Percentiles rank a stretch among this genome's conserved stretches.
phyloP scores from a whole-genome alignment of 2,329 filamentous ascomycete species.

The Cladosporium sphaerospermum region DNA sequence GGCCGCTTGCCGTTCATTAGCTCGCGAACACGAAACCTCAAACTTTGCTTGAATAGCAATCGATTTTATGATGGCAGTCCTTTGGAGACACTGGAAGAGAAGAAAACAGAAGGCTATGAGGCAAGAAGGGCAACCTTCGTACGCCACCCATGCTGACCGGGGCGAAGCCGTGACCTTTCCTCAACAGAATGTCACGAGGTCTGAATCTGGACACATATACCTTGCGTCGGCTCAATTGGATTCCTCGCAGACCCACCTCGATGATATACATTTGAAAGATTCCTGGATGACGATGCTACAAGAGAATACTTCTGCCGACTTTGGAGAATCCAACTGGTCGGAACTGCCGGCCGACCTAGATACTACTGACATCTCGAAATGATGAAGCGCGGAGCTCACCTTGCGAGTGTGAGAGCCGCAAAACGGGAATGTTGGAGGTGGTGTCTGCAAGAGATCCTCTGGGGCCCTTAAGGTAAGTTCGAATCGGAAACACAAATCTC shows the following conservation, averaged over 20 bases:
- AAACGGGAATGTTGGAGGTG: no score
- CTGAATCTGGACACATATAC: not conserved
- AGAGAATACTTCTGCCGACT: not conserved
- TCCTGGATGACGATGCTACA: constrained; percentile 1
- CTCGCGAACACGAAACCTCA: not conserved
- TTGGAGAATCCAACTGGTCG: not conserved
- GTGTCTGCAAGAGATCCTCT: no score
- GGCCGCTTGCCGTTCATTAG: not conserved
- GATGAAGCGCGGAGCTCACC: no score
- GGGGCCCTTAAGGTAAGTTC: no score
- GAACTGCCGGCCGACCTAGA: not conserved
- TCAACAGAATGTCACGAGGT: not conserved
- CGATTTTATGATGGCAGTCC: not conserved
- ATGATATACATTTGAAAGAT: not conserved
- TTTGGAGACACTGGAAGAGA: not conserved
- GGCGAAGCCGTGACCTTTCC: not conserved
- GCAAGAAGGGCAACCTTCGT: not conserved
- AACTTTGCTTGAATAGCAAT: not conserved
- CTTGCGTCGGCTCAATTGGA: not conserved
- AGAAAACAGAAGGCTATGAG: not conserved
- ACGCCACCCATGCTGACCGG: not conserved
- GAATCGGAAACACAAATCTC: no score
- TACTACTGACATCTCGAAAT: no score
- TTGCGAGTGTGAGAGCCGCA: no score
- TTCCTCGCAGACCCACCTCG: not conserved